phyloP scores from a whole-genome alignment of 2,329 filamentous ascomycete genomes.

The Hymenoscyphus salicellus region DNA sequence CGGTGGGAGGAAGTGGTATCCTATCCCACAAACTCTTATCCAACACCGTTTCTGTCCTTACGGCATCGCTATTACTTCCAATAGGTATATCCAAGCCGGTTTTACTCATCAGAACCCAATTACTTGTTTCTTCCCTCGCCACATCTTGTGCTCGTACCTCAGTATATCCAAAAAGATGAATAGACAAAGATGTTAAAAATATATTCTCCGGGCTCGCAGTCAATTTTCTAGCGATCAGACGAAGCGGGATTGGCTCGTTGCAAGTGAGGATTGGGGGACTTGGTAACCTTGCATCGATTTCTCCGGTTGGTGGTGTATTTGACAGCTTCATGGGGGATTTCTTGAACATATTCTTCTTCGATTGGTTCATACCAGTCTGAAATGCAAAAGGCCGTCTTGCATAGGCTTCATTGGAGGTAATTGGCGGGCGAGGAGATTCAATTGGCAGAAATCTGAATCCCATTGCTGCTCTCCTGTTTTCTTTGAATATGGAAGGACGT shows the following conservation, averaged over 20 bases:
- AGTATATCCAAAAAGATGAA: slow-evolving; percentile 78
- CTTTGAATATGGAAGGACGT: slow-evolving; percentile 82
- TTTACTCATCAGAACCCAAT: slow-evolving; percentile 72
- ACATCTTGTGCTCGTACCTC: slow-evolving; percentile 76
- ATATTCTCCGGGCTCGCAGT: slow-evolving; percentile 66
- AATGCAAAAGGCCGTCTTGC: slow-evolving; percentile 69
- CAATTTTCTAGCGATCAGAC: slow-evolving; percentile 75
- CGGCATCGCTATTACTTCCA: slow-evolving; percentile 54
- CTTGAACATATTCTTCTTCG: slow-evolving; percentile 32
- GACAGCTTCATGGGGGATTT: slow-evolving; percentile 33
- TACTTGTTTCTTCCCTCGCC: slow-evolving; percentile 63
- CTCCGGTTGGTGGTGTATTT: slow-evolving; percentile 64
- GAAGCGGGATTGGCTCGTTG: slow-evolving; percentile 78
- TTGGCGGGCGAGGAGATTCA: slow-evolving; percentile 73
- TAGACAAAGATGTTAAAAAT: slow-evolving; percentile 74
- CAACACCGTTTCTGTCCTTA: slow-evolving; percentile 66
- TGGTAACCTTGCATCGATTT: slow-evolving; percentile 74
- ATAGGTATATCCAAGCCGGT: slow-evolving; percentile 71
- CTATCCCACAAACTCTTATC: slow-evolving; percentile 71
- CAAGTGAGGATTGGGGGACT: slow-evolving; percentile 86
- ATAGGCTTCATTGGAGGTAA: slow-evolving; percentile 74
- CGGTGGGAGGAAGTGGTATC: slow-evolving; percentile 73
- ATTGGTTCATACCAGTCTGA: slow-evolving; percentile 39
- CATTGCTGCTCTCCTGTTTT: slow-evolving; percentile 70
- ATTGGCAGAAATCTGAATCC: slow-evolving; percentile 89